Evolutionary conservation across 805 yeast genomes (phyloP), one percentile per base, ranked within the genome.

Genomic region (Candida suzukii): DNA sequence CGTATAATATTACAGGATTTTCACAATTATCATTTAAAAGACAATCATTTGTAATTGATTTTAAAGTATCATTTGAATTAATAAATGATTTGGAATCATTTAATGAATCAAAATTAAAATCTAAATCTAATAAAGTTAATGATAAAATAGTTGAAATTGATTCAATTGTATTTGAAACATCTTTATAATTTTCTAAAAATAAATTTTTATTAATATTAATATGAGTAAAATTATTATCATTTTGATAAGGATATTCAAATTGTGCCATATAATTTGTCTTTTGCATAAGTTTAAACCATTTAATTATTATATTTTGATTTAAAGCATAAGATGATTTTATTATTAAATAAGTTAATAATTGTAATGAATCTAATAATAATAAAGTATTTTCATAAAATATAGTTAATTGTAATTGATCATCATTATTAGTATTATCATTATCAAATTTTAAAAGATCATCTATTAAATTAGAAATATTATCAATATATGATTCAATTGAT

Each of bases 211-310:
- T 17, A 29, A 4, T 17, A 38, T 20, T 29, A n/a, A 8, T 29
- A n/a, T 17, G 4, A 10, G 35, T 31, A 31, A 18, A 12, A 9
- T 19, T 31, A 11, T 17, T 27, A 17, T n/a, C 13, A 21, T 14
- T 13, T 21, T 14, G 14, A 22, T 20, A 3, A 6, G 13, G n/a
- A 41, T 35, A 10, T 24, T 22, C 11, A 22, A 26, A 2, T 13
- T 24, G 4, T 27, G 45, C 3, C 17, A 22, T 16, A 41, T 18
- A 59, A 7, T 39, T 40, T 2, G 58, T 48, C 2, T 56, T 46
- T 11, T 64, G 55, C 73, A 78, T 66, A 11, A 78, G 56, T 6
- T 60, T 49, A 49, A 82, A 80, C 93, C 93, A 84, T 10, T 60
- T 50, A 2, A 54, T 37, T 3, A 73, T 68, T 2, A 70, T 64